These are phyloP conservation scores for Podospora comata DNA, from an alignment of 495 filamentous ascomycete species.

Conservation along the genomic window DNA sequence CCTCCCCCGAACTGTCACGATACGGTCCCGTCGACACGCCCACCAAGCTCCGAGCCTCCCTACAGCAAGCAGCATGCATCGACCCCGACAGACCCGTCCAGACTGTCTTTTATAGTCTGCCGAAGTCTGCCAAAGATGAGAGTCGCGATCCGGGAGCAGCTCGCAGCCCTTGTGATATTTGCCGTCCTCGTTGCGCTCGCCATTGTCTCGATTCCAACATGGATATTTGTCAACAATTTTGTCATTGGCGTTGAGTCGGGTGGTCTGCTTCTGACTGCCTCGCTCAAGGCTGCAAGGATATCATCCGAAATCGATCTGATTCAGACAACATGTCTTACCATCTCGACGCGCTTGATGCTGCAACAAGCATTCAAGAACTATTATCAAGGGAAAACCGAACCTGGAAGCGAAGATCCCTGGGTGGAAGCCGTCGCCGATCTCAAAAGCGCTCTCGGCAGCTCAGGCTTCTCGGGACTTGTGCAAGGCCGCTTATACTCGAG, in stretches of 20 bases:
- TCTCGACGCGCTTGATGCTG: slow-evolving; percentile 64
- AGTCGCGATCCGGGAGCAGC: slow-evolving; percentile 78
- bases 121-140: slow-evolving; percentile 56
- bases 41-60: neutral
- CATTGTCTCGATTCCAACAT: slow-evolving; percentile 48
- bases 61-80: slow-evolving; percentile 26
- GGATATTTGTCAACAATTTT: slow-evolving; percentile 74
- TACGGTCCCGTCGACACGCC: neutral
- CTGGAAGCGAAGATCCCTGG: slow-evolving; percentile 52
- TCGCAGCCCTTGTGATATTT: slow-evolving; percentile 69
- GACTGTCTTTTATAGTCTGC: slow-evolving; percentile 34
- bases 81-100: slow-evolving; percentile 17
- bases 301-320: slow-evolving; percentile 71
- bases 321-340: slow-evolving; percentile 63
- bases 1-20: too few species aligned
- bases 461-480: slow-evolving; percentile 53
- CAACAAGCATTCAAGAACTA: slow-evolving; percentile 61
- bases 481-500: slow-evolving; percentile 66
- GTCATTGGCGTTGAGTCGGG: slow-evolving; percentile 58
- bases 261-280: slow-evolving; percentile 71
- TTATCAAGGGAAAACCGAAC: slow-evolving; percentile 38
- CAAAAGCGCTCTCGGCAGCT: slow-evolving; percentile 55
- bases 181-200: slow-evolving; percentile 65
- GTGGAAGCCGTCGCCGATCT: slow-evolving; percentile 54
- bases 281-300: slow-evolving; percentile 78